Evolutionary conservation across 2,329 filamentous ascomycete species (phyloP), one percentile per base, ranked within the genome.

Genomic region (Paecilomyces niveus): DNA sequence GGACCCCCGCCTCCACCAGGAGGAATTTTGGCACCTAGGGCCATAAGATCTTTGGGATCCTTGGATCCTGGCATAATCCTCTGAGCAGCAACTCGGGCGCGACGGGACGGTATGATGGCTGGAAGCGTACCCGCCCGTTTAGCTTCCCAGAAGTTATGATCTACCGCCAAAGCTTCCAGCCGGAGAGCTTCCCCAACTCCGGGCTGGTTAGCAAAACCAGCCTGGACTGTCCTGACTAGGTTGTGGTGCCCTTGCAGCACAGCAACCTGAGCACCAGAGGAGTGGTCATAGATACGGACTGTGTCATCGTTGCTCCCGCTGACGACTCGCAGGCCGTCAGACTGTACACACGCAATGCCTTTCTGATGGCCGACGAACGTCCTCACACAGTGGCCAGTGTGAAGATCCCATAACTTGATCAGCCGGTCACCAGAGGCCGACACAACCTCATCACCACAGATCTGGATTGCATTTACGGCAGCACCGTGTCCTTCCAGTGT

Each of bases 341-440:
- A 97, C 74, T 99, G 93, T 15, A 99, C 92, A 72, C 94, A 99
- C 2, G 94, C 94, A 66, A 99, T 97, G 32, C 94, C 94, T 72
- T 99, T 99, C 62, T 85, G 85, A 68, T 99, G 94, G 1, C 93
- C 94, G 45, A 89, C 81, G 33, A 96, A 86, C 0, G 90, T 96
- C 66, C 89, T 85, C 52, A 83, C 81, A 71, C 90, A 93, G 51
- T 83, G 78, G 58, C 91, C 89, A 7, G 85, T 89, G 18, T 88
- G 88, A 78, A 96, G 90, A 72, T 95, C 88, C 94, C 94, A 99
- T 21, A 97, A 83, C 72, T 96, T 97, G 75, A 99, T 92, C 62
- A 89, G 85, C 39, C 94, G 87, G 72, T 99, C 94, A 18, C 94
- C 94, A 56, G 92, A 97, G 9, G 93, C 94, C 2, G 94, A 97